These are phyloP conservation scores for Lachnellula arida DNA, from an alignment of 2,329 filamentous ascomycete genomes.

Conservation along the genomic window DNA sequence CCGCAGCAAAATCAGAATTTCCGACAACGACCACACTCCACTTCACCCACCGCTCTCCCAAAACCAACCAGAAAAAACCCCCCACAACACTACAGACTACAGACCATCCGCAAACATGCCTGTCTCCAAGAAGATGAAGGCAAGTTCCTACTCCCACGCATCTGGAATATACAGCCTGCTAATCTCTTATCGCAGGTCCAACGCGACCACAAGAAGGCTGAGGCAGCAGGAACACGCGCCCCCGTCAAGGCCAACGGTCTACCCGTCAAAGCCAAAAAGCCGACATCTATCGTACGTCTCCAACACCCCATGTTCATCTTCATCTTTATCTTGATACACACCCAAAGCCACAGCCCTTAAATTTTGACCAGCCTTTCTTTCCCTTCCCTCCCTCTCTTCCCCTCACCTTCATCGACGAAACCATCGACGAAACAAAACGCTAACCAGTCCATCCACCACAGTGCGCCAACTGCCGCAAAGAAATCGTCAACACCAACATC, in stretches of 20 bases:
- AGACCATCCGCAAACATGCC: slow-evolving; percentile 34
- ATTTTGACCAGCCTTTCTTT: neutral
- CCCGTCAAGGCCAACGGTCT: slow-evolving; percentile 51
- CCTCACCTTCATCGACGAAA: neutral
- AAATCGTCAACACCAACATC: slow-evolving; percentile 47
- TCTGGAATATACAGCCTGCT: neutral
- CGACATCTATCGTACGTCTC: slow-evolving; percentile 42
- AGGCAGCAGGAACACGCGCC: slow-evolving; percentile 48
- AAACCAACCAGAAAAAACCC: neutral
- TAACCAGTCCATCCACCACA: slow-evolving; percentile 16
- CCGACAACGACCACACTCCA: neutral
- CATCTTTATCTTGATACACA: neutral
- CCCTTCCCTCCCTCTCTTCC: neutral
- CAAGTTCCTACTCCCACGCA: slow-evolving; percentile 15
- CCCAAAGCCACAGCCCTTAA: neutral
- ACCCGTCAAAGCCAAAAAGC: slow-evolving; percentile 50
- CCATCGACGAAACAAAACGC: neutral
- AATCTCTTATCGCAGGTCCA: slow-evolving; percentile 36
- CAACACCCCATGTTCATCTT: neutral
- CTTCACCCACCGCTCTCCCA: neutral
- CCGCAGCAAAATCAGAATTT: slow-evolving; percentile 4
- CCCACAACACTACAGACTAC: neutral
- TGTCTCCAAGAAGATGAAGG: slow-evolving; percentile 45
- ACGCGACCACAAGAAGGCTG: slow-evolving; percentile 52
- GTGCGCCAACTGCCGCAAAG: slow-evolving; percentile 48